A percentile compares a stretch with the other conserved stretches of the same genome.
Evolutionary conservation across 768 basidiomycete species (phyloP).

Genomic region (Pleurotus platypus): DNA sequence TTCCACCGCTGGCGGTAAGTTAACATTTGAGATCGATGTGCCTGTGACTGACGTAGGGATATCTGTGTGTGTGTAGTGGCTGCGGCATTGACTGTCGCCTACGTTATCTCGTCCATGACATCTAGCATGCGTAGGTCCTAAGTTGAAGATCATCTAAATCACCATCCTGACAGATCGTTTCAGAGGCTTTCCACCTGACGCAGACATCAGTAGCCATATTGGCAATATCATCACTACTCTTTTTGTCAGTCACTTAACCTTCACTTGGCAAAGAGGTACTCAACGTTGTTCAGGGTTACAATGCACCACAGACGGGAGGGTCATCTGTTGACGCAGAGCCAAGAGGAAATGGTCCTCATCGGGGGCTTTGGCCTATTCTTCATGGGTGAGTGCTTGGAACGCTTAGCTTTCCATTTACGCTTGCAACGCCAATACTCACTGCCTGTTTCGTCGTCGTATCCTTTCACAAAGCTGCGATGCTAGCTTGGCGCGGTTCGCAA

Average conservation of each 20-base stretch:
- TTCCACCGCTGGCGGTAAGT: conserved; percentile 37
- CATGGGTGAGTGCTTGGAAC: conserved; percentile 55
- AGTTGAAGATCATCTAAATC: background rate
- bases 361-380: conserved; percentile 71
- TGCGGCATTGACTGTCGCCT: conserved; percentile 44
- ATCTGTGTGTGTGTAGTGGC: conserved; percentile 31
- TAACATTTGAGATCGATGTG: background rate
- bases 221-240: conserved; percentile 60
- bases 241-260: conserved; percentile 46
- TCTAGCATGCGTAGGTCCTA: conserved; percentile 37
- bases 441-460: background rate
- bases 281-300: conserved; percentile 43
- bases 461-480: conserved; percentile 28
- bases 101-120: conserved; percentile 48
- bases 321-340: conserved; percentile 59
- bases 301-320: conserved; percentile 65
- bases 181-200: conserved; percentile 63
- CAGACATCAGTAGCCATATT: conserved; percentile 74
- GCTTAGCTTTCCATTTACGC: background rate
- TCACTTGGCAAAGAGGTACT: background rate
- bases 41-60: background rate
- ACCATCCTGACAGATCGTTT: background rate
- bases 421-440: conserved; percentile 3
- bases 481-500: conserved; percentile 43
- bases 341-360: conserved; percentile 74